Evolutionary conservation across 1,139 yeast species (phyloP), one percentile per base, ranked within the genome.

Genomic region (Candida mesenterica): DNA sequence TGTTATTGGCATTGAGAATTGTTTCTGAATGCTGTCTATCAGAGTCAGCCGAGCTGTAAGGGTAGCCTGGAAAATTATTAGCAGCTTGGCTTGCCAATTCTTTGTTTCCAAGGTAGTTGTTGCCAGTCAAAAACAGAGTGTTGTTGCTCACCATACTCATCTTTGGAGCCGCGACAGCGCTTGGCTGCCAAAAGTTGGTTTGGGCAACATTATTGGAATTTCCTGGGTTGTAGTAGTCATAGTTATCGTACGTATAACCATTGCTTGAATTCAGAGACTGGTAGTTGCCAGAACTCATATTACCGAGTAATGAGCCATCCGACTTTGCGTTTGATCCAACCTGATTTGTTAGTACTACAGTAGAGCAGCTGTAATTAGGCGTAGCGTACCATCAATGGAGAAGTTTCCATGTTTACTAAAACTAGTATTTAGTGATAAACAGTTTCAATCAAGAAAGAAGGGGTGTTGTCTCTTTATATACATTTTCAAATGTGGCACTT

Each of bases 121-220:
- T 19, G 8, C 9, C 22, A 19, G 6, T 19, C 22, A 19, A 19
- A 9, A 19, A 19, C 9, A 6, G 22, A 9, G 22, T 6, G 9
- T 19, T 19, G 22, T 6, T 19, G 22, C 9, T 19, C 8, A 19
- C n/a, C n/a, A n/a, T n/a, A n/a, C n/a, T n/a, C n/a, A n/a, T n/a
- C n/a, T n/a, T n/a, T n/a, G n/a, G n/a, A n/a, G n/a, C n/a, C n/a
- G n/a, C n/a, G n/a, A n/a, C n/a, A n/a, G n/a, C n/a, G n/a, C n/a
- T n/a, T n/a, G 30, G 30, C 30, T 27, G 30, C 30, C 30, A 27
- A 27, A 27, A 16, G 16, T 14, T 27, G 22, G 12, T 8, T 15
- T 10, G 19, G 22, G 4, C 10, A 4, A 16, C 10, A 5, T 16
- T 9, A 7, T 15, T 17, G 15, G 28, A 5, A 10, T 14, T 10